These are phyloP conservation scores for Leccinum broughii DNA, from an alignment of 768 basidiomycete species.

Conservation along the genomic window DNA sequence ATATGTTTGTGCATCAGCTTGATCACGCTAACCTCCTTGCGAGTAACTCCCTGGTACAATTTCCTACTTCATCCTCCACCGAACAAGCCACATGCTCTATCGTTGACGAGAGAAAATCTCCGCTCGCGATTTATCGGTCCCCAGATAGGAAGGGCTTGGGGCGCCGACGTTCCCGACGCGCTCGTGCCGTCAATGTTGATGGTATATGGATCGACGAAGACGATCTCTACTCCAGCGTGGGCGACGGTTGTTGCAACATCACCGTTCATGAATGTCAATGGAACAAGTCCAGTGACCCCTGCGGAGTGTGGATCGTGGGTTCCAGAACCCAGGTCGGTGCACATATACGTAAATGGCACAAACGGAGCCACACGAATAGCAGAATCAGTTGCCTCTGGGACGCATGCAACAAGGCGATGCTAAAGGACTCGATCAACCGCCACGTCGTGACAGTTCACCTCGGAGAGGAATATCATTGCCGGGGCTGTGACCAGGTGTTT, in stretches of 20 bases:
- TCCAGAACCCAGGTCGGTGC: background rate
- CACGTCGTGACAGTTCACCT: constrained; percentile 8
- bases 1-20: background rate
- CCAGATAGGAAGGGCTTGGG: background rate
- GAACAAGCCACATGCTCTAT: background rate
- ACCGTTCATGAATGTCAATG: constrained; percentile 4
- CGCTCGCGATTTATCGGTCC: background rate
- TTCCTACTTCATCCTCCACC: background rate
- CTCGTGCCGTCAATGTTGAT: background rate
- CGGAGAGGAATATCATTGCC: background rate
- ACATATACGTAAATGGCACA: constrained; percentile 9
- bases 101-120: background rate
- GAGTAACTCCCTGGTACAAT: background rate
- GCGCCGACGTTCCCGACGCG: background rate
- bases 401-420: background rate
- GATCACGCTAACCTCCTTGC: background rate
- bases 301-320: constrained; percentile 7
- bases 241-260: background rate
- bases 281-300: constrained; percentile 2
- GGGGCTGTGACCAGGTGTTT: constrained; percentile 1
- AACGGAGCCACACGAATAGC: background rate
- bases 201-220: constrained; percentile 5
- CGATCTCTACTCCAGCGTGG: background rate
- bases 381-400: background rate
- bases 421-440: background rate